phyloP scores from a whole-genome alignment of 352 stramenopile species.

The Pythium phragmitis region DNA sequence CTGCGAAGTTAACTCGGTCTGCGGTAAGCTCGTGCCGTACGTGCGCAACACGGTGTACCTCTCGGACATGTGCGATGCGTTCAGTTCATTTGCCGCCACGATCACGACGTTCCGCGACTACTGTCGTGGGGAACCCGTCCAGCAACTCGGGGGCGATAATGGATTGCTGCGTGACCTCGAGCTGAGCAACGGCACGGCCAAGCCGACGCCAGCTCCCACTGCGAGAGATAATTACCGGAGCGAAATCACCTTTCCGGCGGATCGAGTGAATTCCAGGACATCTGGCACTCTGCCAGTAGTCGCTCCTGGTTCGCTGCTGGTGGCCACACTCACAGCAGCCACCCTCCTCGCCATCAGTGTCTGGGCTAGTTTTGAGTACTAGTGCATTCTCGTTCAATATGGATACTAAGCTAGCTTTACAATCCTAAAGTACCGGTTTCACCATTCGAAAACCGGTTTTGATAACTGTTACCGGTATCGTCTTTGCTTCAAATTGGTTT shows the following conservation, averaged over 20 bases:
- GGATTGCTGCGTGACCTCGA: constrained; percentile 9
- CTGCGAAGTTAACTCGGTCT: constrained; percentile 9
- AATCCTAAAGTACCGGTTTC: neutral
- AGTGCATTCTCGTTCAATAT: neutral
- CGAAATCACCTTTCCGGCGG: neutral
- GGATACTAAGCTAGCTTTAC: neutral
- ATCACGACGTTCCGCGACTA: constrained; percentile 25
- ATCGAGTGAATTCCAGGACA: neutral
- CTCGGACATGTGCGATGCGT: constrained; percentile 10
- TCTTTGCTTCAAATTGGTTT: constrained; percentile 21
- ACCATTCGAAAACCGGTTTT: constrained; percentile 8
- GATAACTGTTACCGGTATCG: constrained; percentile 8
- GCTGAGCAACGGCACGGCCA: constrained; percentile 7
- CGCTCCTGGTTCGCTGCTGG: neutral
- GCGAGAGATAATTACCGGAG: neutral
- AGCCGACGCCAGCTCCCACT: constrained; percentile 22
- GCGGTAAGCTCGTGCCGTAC: constrained; percentile 24
- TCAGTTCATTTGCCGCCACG: constrained; percentile 11
- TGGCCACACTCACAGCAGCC: neutral
- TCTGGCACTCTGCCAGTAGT: neutral
- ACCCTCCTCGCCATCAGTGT: neutral
- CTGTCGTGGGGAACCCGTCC: constrained; percentile 17
- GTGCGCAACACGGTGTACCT: constrained; percentile 15
- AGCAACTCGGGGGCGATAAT: constrained; percentile 16
- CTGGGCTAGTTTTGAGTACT: neutral